Evolutionary conservation across 2,329 filamentous ascomycete species (phyloP), one percentile per base, ranked within the genome.

Genomic region (Emergomyces africanus): DNA sequence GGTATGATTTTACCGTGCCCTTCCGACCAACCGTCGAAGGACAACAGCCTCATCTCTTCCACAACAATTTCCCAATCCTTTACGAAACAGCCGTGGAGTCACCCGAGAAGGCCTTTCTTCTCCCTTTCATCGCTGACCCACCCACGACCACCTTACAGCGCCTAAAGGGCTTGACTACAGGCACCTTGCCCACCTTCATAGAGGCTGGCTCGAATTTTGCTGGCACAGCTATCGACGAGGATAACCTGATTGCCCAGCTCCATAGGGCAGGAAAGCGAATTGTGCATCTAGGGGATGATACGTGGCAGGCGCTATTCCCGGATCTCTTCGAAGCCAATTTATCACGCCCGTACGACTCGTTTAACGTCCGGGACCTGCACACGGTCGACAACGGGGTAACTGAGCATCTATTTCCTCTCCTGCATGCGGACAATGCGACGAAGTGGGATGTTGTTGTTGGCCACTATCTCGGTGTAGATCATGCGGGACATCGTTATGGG

Each of bases 311-410:
- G 49, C 78, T 99, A 18, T 99, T 97, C 70, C 94, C 94, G 0
- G 89, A 81, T n/a, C 90, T 95, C 72, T 99, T 99, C 67, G 86
- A 96, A 71, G 77, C 85, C 9, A 88, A 92, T 59, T 83, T 96
- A 59, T 96, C 91, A 65, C 83, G 81, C 66, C 84, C 94, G 0
- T 99, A 96, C 72, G 92, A 97, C 71, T 97, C 92, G 62, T 95
- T 99, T 76, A 96, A 97, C 69, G 94, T 97, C 6, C 96, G 90
- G 90, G 94, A 99, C 71, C 74, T 99, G 66, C 90, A 97, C 71
- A 97, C 94, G 0, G 89, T 99, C 2, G 94, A 99, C 70, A 92
- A 96, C 68, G 94, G 94, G 0, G 94, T 99, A 28, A 87, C 86
- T 14, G 88, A 95, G 65, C 88, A 97, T 73, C 84, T 99, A 6